These are phyloP conservation scores for Streptanthus diversifolius DNA, from an alignment of 345 rosid genomes.

Conservation along the genomic window DNA sequence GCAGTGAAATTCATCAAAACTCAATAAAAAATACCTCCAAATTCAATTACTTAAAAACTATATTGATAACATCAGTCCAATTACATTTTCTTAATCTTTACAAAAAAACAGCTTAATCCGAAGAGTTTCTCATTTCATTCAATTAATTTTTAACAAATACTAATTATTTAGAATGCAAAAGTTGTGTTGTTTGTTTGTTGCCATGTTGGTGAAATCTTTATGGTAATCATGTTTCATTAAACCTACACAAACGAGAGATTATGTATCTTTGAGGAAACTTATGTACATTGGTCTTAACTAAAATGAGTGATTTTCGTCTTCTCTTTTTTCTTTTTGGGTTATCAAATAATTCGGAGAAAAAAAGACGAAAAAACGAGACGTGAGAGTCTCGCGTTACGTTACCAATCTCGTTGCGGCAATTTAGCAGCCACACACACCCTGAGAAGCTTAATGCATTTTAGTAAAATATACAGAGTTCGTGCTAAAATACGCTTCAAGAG, in stretches of 20 bases:
- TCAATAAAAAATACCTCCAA: no score
- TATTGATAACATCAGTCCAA: no score
- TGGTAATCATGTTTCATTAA: neutral
- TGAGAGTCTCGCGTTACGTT: constrained; percentile 30
- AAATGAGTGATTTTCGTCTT: neutral
- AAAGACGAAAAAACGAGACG: constrained; percentile 21
- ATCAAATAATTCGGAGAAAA: neutral
- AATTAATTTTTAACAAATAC: no score
- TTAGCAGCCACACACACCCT: constrained; percentile 23
- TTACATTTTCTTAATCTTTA: no score
- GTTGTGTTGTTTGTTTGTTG: neutral
- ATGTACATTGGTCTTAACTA: neutral
- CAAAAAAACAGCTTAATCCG: no score
- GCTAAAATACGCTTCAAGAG: neutral
- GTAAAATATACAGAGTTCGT: rapidly evolving
- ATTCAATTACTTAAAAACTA: no score
- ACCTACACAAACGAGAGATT: constrained; percentile 1
- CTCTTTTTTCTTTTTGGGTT: no score
- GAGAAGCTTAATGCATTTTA: neutral
- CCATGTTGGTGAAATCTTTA: neutral
- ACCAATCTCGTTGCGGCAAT: constrained; percentile 18
- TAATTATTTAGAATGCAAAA: no score
- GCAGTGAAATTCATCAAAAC: no score
- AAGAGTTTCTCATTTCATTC: no score
- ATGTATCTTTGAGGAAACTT: neutral